A percentile compares a stretch with the other conserved stretches of the same genome.
These are phyloP conservation scores for Exsudoporus frostii DNA, from an alignment of 768 basidiomycete genomes.

Conservation along the genomic window DNA sequence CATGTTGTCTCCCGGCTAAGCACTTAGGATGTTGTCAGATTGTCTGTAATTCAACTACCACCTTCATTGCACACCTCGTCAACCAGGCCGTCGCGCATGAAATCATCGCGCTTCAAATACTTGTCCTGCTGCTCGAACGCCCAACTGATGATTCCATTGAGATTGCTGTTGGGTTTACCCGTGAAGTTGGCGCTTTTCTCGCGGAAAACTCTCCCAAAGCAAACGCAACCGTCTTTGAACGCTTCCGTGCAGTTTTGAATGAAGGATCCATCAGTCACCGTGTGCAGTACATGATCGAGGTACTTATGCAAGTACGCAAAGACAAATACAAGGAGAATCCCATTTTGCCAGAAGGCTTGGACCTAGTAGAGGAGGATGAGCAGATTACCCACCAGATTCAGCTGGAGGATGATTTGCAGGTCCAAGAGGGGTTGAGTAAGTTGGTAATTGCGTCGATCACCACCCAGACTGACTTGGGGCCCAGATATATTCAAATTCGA, in stretches of 20 bases:
- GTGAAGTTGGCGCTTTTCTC: conserved; percentile 95
- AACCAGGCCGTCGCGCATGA: conserved; percentile 94
- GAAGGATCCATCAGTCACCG: conserved; percentile 94
- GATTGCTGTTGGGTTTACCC: conserved; percentile 96
- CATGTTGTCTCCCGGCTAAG: background rate
- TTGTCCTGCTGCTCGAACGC: conserved; percentile 90
- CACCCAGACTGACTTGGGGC: conserved; percentile 5
- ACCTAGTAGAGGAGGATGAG: conserved; percentile 96
- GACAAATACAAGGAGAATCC: conserved; percentile 99
- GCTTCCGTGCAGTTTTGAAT: conserved; percentile 94
- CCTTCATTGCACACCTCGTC: conserved; percentile 87
- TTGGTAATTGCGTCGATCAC: conserved; percentile 13
- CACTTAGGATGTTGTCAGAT: conserved; percentile 47
- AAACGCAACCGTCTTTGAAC: conserved; percentile 91
- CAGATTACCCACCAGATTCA: conserved; percentile 94
- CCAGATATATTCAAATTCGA: conserved; percentile 95
- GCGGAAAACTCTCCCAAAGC: conserved; percentile 92
- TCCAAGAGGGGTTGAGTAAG: conserved; percentile 93
- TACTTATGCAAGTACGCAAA: conserved; percentile 97
- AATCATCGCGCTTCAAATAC: conserved; percentile 90
- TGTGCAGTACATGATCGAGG: conserved; percentile 99
- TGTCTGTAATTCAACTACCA: conserved; percentile 89
- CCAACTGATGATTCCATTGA: conserved; percentile 98
- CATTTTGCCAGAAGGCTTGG: conserved; percentile 87
- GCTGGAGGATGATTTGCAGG: conserved; percentile 88